These are phyloP conservation scores for Mrakia frigida DNA, from an alignment of 768 basidiomycete genomes.

Conservation along the genomic window DNA sequence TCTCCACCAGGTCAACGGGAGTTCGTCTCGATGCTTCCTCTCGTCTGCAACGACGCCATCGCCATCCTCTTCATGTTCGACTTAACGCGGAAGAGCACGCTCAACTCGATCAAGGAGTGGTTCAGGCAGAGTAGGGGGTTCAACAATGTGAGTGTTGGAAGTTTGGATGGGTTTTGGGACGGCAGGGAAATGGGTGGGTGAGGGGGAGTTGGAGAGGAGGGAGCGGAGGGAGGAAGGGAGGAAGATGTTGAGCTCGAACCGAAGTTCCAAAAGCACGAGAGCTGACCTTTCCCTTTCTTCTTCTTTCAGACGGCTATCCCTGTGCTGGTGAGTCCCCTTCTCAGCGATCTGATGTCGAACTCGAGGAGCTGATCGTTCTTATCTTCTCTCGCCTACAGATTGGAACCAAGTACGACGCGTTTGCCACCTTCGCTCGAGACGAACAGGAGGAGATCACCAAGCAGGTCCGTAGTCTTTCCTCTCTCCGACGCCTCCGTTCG, in stretches of 20 bases:
- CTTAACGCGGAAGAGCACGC: slow-evolving; percentile 89
- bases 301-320: slow-evolving; percentile 83
- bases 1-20: slow-evolving; percentile 67
- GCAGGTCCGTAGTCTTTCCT: slow-evolving; percentile 56
- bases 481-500: slow-evolving; percentile 14
- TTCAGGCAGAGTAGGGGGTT: slow-evolving; percentile 98
- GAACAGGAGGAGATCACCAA: slow-evolving; percentile 99
- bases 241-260: not conserved
- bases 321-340: slow-evolving; percentile 53
- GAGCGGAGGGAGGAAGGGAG: not conserved
- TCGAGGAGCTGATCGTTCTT: not conserved
- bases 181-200: not conserved
- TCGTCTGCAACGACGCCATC: slow-evolving; percentile 74
- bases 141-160: slow-evolving; percentile 69
- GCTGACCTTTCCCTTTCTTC: slow-evolving; percentile 2
- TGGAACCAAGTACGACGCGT: slow-evolving; percentile 97
- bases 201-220: no score
- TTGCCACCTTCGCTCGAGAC: slow-evolving; percentile 88
- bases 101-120: slow-evolving; percentile 99
- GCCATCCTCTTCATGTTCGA: slow-evolving; percentile 99
- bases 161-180: not conserved
- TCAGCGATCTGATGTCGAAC: not conserved
- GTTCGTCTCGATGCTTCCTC: slow-evolving; percentile 97
- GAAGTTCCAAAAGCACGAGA: no score
- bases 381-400: slow-evolving; percentile 46